Conservation (phyloP, 2,329 filamentous ascomycete genomes). For the Sarocladium kiliense region DNA sequence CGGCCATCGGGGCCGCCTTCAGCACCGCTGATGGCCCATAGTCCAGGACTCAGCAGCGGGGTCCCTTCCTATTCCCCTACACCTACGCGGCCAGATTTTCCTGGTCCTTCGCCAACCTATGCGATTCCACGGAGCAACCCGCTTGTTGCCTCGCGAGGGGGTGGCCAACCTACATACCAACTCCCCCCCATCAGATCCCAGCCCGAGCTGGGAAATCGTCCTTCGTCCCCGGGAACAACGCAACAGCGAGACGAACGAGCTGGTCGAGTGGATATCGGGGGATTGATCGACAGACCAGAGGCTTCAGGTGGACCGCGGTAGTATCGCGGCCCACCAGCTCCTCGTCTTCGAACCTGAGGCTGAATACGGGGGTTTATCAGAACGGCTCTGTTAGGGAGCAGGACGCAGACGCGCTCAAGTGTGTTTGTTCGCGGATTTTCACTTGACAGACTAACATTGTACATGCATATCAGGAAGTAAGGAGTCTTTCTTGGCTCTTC, state of each 20-base stretch:
- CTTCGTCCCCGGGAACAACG: constrained; percentile 10
- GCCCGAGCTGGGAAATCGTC: constrained; percentile 19
- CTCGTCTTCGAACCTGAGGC: background rate
- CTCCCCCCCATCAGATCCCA: constrained; percentile 43
- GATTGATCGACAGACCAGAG: constrained; percentile 54
- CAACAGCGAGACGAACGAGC: constrained; percentile 44
- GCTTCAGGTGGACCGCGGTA: constrained; percentile 24
- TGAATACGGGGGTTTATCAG: background rate
- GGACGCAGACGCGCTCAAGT: too few species aligned
- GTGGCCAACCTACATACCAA: constrained; percentile 33
- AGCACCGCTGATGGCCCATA: background rate
- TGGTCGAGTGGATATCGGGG: constrained; percentile 54
- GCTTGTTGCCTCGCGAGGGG: constrained; percentile 22
- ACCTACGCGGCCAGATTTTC: constrained; percentile 39
- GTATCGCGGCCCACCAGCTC: constrained; percentile 8
- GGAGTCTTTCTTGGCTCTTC: too few species aligned
- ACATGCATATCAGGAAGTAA: too few species aligned
- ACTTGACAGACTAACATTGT: too few species aligned
- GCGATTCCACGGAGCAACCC: constrained; percentile 51
- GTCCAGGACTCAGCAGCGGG: constrained; percentile 32
- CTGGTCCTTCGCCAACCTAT: constrained; percentile 38
- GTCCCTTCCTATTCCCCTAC: constrained; percentile 42
- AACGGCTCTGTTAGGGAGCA: too few species aligned
- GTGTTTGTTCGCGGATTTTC: too few species aligned
- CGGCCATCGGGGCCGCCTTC: constrained; percentile 17